These are phyloP conservation scores for Yarrowia sp. DNA, from an alignment of 805 yeast genomes.

Conservation along the genomic window DNA sequence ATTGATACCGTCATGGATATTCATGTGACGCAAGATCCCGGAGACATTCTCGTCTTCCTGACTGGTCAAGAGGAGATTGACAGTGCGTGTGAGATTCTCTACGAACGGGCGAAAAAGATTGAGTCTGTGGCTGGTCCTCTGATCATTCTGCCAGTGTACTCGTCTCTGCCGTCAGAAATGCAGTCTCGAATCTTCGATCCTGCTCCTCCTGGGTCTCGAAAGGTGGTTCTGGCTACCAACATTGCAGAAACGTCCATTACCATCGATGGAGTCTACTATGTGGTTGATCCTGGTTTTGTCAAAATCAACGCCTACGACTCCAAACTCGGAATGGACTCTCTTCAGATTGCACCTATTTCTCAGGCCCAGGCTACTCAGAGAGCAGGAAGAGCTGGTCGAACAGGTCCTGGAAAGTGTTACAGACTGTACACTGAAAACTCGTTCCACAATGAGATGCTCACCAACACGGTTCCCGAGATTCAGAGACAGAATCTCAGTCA, in stretches of 20 bases:
- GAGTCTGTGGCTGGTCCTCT: constrained; percentile 59
- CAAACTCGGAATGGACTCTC: constrained; percentile 79
- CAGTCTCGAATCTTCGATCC: constrained; percentile 83
- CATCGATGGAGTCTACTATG: constrained; percentile 91
- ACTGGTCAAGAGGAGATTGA: constrained; percentile 98
- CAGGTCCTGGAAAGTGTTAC: constrained; percentile 94
- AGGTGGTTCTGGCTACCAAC: constrained; percentile 90
- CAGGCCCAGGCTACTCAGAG: constrained; percentile 95
- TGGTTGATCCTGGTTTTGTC: constrained; percentile 91
- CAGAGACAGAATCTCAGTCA: constrained; percentile 74
- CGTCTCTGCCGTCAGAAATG: constrained; percentile 81
- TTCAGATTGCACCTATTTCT: constrained; percentile 84
- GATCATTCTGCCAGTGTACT: constrained; percentile 81
- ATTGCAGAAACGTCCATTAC: constrained; percentile 97
- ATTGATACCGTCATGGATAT: constrained; percentile 83
- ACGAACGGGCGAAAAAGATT: constrained; percentile 60
- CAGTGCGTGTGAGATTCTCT: constrained; percentile 67
- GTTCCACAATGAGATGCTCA: constrained; percentile 69
- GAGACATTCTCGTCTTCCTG: constrained; percentile 81
- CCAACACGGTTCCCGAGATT: constrained; percentile 89
- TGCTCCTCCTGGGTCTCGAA: constrained; percentile 73
- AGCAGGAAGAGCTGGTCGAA: constrained; percentile 97
- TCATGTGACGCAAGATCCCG: constrained; percentile 60
- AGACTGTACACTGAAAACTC: constrained; percentile 83
- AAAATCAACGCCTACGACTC: constrained; percentile 90